These are phyloP conservation scores for Neurospora sp. DNA, from an alignment of 495 filamentous ascomycete genomes.

Conservation along the genomic window DNA sequence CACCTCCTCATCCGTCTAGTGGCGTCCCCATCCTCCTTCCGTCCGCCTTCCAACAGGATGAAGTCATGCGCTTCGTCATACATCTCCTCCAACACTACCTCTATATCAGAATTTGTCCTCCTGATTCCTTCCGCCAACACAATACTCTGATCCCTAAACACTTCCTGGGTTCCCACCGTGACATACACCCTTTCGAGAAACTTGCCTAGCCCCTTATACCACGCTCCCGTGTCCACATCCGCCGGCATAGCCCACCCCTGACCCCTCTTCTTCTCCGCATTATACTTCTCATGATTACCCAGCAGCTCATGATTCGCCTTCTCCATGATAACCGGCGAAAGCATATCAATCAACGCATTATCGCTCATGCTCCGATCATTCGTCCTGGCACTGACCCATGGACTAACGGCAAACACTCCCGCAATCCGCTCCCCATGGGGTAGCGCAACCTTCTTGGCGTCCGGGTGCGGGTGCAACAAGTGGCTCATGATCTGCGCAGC, in stretches of 20 bases:
- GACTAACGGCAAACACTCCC: constrained; percentile 21
- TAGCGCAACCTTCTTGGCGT: constrained; percentile 1
- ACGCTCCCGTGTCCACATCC: constrained; percentile 13
- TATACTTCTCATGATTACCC: background rate
- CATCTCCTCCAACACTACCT: constrained; percentile 8
- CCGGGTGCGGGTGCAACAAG: constrained; percentile 19
- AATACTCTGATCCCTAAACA: constrained; percentile 13
- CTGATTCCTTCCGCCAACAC: constrained; percentile 7
- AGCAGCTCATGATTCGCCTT: background rate
- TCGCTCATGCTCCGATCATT: constrained; percentile 2
- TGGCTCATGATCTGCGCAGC: constrained; percentile 18
- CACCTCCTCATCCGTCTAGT: constrained; percentile 16
- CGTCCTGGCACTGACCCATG: constrained; percentile 11
- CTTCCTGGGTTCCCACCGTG: constrained; percentile 16
- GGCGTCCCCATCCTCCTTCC: constrained; percentile 9
- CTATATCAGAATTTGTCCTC: background rate
- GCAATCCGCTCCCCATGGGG: constrained; percentile 6
- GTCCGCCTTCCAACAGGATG: constrained; percentile 13
- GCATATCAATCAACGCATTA: constrained; percentile 23
- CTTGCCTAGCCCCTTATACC: constrained; percentile 14
- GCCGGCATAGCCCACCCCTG: constrained; percentile 17
- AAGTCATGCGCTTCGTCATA: constrained; percentile 18
- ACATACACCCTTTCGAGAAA: constrained; percentile 12
- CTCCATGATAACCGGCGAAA: constrained; percentile 3
- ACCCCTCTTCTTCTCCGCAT: constrained; percentile 2